These are phyloP conservation scores for Pseudogymnoascus sp. DNA, from an alignment of 2,329 filamentous ascomycete species.

Conservation along the genomic window DNA sequence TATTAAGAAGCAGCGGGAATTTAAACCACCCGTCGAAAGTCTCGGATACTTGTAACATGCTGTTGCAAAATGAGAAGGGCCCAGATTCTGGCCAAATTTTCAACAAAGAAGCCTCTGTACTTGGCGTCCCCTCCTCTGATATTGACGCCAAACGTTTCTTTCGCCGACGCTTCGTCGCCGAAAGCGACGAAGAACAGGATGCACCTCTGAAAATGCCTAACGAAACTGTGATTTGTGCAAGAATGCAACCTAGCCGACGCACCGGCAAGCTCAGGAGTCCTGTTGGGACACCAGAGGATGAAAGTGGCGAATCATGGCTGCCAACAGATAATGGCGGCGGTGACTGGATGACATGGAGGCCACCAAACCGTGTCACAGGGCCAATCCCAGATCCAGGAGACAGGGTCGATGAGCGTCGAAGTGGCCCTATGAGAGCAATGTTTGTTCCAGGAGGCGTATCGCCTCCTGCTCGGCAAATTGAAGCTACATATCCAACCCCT, in stretches of 20 bases:
- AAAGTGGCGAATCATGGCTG: not conserved
- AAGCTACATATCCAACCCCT: not conserved
- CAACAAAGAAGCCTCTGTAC: not conserved
- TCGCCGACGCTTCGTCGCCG: not conserved
- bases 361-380: not conserved
- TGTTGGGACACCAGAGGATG: not conserved
- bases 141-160: no score
- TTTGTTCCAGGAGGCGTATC: not conserved
- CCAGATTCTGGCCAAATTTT: not conserved
- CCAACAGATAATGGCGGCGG: not conserved
- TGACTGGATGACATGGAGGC: not conserved
- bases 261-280: not conserved
- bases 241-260: not conserved
- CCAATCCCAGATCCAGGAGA: not conserved
- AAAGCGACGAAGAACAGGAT: not conserved
- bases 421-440: not conserved
- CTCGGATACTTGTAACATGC: not conserved
- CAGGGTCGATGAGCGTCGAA: not conserved
- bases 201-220: not conserved
- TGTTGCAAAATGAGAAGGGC: not conserved
- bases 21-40: not conserved
- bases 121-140: not conserved
- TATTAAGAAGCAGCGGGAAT: not conserved
- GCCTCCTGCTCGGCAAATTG: not conserved
- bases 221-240: not conserved